These are phyloP conservation scores for Aaosphaeria arxii DNA, from an alignment of 2,329 filamentous ascomycete species.

Conservation along the genomic window DNA sequence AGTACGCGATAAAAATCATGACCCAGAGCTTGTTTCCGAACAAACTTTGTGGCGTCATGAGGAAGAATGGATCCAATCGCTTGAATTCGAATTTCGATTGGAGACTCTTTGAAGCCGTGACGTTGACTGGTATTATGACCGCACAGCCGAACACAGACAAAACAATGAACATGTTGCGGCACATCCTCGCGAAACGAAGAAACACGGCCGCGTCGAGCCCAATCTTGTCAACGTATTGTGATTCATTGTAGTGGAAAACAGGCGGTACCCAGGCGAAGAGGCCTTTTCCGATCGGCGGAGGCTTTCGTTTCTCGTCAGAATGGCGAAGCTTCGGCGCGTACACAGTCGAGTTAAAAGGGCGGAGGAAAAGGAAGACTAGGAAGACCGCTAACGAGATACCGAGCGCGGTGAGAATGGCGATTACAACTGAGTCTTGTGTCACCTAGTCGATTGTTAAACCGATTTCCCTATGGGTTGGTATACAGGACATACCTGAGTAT, in stretches of 20 bases:
- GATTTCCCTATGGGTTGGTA: no score
- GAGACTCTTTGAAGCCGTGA: conserved; percentile 37
- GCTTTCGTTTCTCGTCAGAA: conserved; percentile 84
- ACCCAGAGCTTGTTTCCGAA: conserved; percentile 54
- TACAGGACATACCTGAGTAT: no score
- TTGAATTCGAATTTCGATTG: conserved; percentile 11
- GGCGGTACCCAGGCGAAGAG: conserved; percentile 84
- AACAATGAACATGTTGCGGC: conserved; percentile 79
- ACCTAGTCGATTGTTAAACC: conserved; percentile 40
- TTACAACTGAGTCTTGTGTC: conserved; percentile 64
- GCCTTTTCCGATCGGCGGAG: conserved; percentile 82
- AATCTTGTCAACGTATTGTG: conserved; percentile 73
- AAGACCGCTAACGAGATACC: conserved; percentile 72
- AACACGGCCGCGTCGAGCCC: conserved; percentile 92
- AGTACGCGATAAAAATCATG: conserved; percentile 57
- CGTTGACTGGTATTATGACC: conserved; percentile 79
- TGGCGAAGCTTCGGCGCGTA: conserved; percentile 94
- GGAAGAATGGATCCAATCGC: conserved; percentile 13
- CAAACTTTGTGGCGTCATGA: conserved; percentile 46
- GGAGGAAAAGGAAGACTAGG: conserved; percentile 80
- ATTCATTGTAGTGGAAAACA: conserved; percentile 73
- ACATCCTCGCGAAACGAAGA: conserved; percentile 85
- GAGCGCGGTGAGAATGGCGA: conserved; percentile 77
- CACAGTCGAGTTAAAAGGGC: conserved; percentile 86
- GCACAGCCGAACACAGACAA: conserved; percentile 70